These are phyloP conservation scores for Neolentinus lepideus DNA, from an alignment of 1,284 basidiomycete species.

Conservation along the genomic window DNA sequence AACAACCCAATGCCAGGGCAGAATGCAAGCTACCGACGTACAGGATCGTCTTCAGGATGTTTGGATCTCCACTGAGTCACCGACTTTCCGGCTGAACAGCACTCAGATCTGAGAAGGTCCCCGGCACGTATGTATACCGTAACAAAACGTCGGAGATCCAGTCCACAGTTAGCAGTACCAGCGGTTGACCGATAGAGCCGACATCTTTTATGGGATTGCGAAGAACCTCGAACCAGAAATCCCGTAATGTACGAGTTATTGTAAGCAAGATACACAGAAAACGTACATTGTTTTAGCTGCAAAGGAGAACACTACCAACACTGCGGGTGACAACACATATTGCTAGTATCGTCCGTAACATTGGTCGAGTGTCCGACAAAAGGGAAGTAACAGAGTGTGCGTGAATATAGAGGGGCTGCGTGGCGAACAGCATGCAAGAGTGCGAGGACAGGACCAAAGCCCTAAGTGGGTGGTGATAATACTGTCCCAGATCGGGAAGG, in stretches of 20 bases:
- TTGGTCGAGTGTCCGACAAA: not conserved
- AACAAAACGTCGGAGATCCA: too few species aligned
- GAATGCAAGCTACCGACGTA: not conserved
- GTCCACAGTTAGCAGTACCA: too few species aligned
- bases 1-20: not conserved
- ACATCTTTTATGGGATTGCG: too few species aligned
- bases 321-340: not conserved
- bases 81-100: not conserved
- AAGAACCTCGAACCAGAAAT: too few species aligned
- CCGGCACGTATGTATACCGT: too few species aligned
- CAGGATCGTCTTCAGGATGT: not conserved
- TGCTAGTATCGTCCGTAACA: not conserved
- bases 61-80: not conserved
- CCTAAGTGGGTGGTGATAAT: not conserved
- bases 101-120: not conserved
- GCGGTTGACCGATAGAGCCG: too few species aligned
- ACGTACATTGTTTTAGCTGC: not conserved
- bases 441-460: not conserved
- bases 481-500: not conserved
- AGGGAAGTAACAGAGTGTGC: not conserved
- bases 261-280: not conserved
- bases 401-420: not conserved
- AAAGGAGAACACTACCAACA: not conserved
- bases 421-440: not conserved
- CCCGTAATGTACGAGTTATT: not conserved